These are phyloP conservation scores for Ophiocordyceps robertsii DNA, from an alignment of 2,329 filamentous ascomycete genomes.

Conservation along the genomic window DNA sequence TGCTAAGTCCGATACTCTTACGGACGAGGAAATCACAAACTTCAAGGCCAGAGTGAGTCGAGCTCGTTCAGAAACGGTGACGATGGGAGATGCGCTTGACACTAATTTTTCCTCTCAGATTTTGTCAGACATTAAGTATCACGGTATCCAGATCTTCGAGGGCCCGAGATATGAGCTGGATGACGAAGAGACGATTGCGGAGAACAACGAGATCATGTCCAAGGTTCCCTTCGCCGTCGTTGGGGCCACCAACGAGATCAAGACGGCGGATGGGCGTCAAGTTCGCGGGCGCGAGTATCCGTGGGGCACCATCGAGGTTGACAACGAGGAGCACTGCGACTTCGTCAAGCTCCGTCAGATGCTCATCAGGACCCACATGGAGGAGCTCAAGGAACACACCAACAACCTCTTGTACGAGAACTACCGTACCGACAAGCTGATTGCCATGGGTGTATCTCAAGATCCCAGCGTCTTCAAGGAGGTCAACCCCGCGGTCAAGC, in stretches of 20 bases:
- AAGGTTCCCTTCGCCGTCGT: constrained; percentile 98
- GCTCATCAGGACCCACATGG: constrained; percentile 99
- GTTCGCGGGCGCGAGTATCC: constrained; percentile 93
- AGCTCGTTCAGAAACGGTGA: neutral
- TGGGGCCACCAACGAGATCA: constrained; percentile 90
- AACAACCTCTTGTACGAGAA: constrained; percentile 99
- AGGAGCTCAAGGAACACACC: constrained; percentile 99
- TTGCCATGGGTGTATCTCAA: constrained; percentile 94
- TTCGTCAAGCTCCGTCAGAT: constrained; percentile 99
- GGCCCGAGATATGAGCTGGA: constrained; percentile 96
- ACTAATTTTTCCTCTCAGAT: constrained; percentile 47
- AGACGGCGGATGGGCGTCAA: constrained; percentile 81
- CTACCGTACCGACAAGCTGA: constrained; percentile 99
- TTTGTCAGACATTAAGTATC: constrained; percentile 88
- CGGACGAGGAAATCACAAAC: constrained; percentile 83
- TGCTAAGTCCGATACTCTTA: constrained; percentile 95
- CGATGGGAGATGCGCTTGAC: neutral
- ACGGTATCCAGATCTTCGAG: constrained; percentile 98
- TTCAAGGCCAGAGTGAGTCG: constrained; percentile 90
- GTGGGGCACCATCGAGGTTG: constrained; percentile 97
- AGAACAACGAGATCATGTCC: constrained; percentile 99
- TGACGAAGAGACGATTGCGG: constrained; percentile 97
- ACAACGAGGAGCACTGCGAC: constrained; percentile 99
- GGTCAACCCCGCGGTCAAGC: constrained; percentile 99
- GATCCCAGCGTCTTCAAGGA: constrained; percentile 99